Conservation (phyloP, 1,284 basidiomycete species). For the Fistulinella staudtii region DNA sequence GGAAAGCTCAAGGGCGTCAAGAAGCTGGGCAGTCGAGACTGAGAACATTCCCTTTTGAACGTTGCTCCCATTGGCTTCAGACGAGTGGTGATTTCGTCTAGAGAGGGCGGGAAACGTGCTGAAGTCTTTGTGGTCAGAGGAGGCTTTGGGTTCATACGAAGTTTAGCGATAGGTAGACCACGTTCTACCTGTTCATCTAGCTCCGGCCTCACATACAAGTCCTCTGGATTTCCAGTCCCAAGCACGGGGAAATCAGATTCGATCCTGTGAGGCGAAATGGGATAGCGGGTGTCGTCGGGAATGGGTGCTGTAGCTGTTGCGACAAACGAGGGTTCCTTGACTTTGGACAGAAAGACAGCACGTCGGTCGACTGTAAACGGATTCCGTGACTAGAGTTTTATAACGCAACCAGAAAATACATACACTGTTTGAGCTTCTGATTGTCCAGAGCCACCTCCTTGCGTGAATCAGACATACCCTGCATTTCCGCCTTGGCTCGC, state of each 20-base stretch:
- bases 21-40: conserved; percentile 45
- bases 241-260: conserved; percentile 58
- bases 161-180: conserved; percentile 36
- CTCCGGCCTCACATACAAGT: conserved; percentile 34
- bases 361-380: conserved; percentile 59
- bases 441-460: conserved; percentile 70
- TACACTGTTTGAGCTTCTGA: conserved; percentile 72
- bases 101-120: conserved; percentile 51
- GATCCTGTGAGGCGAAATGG: conserved; percentile 63
- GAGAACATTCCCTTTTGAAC: background rate
- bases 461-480: conserved; percentile 55
- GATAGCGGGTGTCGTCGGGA: conserved; percentile 67
- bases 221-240: conserved; percentile 36
- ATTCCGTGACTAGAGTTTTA: conserved; percentile 1
- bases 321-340: conserved; percentile 61
- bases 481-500: conserved; percentile 42
- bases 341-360: conserved; percentile 68
- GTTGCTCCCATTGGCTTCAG: conserved; percentile 29
- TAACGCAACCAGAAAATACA: conserved; percentile 17
- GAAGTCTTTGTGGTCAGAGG: conserved; percentile 5
- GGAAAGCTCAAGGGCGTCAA: conserved; percentile 27
- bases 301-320: conserved; percentile 54
- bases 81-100: conserved; percentile 71
- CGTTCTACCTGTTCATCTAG: conserved; percentile 71
- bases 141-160: conserved; percentile 13